A percentile compares a stretch with the other conserved stretches of the same genome.
These are phyloP conservation scores for Salvia splendens DNA, from an alignment of 257 asterid species.

Conservation along the genomic window DNA sequence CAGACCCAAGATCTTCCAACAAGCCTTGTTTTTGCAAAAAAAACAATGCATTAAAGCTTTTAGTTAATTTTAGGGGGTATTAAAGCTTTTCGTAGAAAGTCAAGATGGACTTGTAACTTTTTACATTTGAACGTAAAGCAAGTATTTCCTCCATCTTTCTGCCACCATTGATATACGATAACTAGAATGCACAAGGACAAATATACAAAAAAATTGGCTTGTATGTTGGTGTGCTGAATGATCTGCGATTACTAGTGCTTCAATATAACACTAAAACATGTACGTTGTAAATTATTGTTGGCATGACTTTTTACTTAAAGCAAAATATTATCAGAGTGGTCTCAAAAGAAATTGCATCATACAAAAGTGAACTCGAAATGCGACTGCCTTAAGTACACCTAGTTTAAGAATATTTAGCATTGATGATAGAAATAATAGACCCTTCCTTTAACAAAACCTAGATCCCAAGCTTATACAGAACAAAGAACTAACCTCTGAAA, in stretches of 20 bases:
- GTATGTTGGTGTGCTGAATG: no score
- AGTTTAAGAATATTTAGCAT: neutral
- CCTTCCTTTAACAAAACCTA: conserved; percentile 1
- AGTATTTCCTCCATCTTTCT: neutral
- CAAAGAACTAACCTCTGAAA: conserved; percentile 63
- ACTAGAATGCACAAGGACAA: conserved; percentile 6
- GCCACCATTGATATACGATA: neutral
- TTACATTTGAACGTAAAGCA: neutral
- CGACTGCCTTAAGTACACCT: conserved; percentile 2
- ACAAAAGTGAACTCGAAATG: neutral
- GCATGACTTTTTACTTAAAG: neutral
- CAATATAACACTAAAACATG: neutral
- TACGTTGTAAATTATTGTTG: neutral
- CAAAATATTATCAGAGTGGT: neutral
- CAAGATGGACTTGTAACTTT: neutral
- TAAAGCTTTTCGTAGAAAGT: neutral
- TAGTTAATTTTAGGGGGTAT: neutral
- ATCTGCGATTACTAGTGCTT: no score
- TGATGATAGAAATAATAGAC: neutral
- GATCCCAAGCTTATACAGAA: conserved; percentile 11
- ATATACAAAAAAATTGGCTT: neutral
- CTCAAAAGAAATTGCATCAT: neutral
- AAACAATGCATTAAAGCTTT: conserved; percentile 1
- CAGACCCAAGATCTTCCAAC: conserved; percentile 94
- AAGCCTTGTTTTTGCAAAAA: conserved; percentile 57